Base-by-base conservation (phyloP, 176 grass and related monocot genomes). In the Eragrostis curvula region DNA sequence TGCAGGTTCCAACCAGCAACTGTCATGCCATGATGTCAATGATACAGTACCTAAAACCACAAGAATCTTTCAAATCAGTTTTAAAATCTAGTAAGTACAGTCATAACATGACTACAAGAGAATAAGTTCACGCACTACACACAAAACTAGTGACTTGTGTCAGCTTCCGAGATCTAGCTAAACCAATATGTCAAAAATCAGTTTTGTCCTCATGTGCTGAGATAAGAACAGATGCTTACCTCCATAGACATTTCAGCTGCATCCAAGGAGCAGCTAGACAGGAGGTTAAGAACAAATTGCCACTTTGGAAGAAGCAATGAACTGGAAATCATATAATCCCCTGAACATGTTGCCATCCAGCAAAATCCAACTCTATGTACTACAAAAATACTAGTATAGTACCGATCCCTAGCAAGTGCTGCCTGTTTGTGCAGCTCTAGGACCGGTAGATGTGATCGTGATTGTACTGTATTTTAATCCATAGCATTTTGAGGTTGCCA, bases 331-430 rank as follows among this genome's bases (percentile, higher is more conserved):
- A 53, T 68, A 3, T 69, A 85, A 81, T 65, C 71, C 55, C 48
- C 48, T 82, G 24, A 40, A 58, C 72, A 73, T 66, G 56, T 66
- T 57, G 71, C 8, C 42, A 57, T 15, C 66, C 57, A 85, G 78
- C 47, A 72, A 47, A 57, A 85, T 85, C 83, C 78, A 82, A 76
- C 50, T 66, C 42, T 46, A 61, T 53, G 58, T 53, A 74, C 30
- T 51, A 78, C 58, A 20, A 45, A 36, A 80, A 80, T 80, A 42
- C 48, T 42, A 68, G 29, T 45, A 20, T 50, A 86, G 73, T 83
- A 83, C 74, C 53, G 52, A 90, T 86, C 74, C 88, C 84, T 79
- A 90, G 60, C 23, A 55, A 83, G 51, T 78, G 71, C 46, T 85
- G 46, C 64, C 76, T 46, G 70, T 70, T 64, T 70, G 25, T 77